Conservation (phyloP, 164 flowering plant species). For the Vitis cinerea region DNA sequence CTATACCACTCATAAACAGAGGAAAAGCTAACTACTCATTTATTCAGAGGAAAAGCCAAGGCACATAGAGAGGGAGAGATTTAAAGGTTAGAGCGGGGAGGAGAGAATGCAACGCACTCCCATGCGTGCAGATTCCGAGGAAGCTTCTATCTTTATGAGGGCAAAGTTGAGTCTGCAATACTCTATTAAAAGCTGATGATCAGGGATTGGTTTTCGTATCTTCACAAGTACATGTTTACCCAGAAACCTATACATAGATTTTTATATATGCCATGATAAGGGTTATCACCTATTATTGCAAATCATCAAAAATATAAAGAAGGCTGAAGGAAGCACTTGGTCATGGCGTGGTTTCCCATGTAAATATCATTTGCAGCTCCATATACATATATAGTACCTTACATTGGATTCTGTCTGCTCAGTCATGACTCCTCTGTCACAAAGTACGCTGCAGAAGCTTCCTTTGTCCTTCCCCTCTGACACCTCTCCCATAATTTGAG, state of each 20-base stretch:
- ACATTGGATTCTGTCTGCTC: conserved; percentile 40
- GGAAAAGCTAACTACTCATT: background rate
- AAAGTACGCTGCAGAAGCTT: conserved; percentile 32
- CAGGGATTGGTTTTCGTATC: background rate
- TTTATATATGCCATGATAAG: background rate
- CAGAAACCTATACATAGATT: background rate
- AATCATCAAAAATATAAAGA: too few species aligned
- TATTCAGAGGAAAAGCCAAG: conserved; percentile 12
- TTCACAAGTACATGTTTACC: background rate
- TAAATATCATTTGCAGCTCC: conserved; percentile 19
- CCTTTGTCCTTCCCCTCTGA: conserved; percentile 24
- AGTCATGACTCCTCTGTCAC: background rate
- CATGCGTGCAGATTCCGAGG: conserved; percentile 55
- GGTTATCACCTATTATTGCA: background rate
- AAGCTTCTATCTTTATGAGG: conserved; percentile 58
- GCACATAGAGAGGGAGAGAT: too few species aligned
- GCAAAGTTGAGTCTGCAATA: conserved; percentile 16
- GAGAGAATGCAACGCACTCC: conserved; percentile 50
- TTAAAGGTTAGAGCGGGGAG: conserved; percentile 24
- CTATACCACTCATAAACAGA: background rate
- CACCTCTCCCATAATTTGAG: conserved; percentile 1
- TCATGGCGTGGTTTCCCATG: conserved; percentile 22
- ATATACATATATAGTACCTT: background rate
- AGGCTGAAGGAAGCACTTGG: background rate
- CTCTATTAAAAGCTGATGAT: conserved; percentile 13